phyloP scores from a whole-genome alignment of 805 yeast species.

The Wickerhamiella lipophila region DNA sequence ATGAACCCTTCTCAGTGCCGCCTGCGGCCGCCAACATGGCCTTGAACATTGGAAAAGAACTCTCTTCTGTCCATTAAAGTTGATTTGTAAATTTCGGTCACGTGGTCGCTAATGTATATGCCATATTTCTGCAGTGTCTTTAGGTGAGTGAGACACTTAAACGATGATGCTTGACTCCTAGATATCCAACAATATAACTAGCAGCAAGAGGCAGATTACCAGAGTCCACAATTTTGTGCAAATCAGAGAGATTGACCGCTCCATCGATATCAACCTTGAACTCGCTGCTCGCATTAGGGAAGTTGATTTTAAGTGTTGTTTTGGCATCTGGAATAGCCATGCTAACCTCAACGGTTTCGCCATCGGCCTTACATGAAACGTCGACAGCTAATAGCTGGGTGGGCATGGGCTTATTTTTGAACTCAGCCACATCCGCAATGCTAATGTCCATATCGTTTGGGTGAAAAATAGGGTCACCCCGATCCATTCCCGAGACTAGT shows the following conservation, averaged over 20 bases:
- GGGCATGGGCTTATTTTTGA: constrained; percentile 18
- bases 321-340: constrained; percentile 7
- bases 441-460: constrained; percentile 17
- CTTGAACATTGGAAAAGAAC: constrained; percentile 6
- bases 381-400: constrained; percentile 12
- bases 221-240: constrained; percentile 12
- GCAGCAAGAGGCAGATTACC: constrained; percentile 18
- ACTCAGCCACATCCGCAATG: constrained; percentile 21
- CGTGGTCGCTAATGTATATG: constrained; percentile 1
- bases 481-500: constrained; percentile 16
- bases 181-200: constrained; percentile 16
- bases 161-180: constrained; percentile 16
- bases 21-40: constrained; percentile 12
- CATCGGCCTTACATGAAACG: constrained; percentile 3
- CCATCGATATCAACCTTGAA: constrained; percentile 7
- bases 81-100: not conserved
- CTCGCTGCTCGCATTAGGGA: not conserved
- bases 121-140: not conserved
- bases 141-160: constrained; percentile 4
- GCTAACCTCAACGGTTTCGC: not conserved
- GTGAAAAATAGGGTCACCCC: constrained; percentile 14
- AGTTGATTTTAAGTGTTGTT: not conserved
- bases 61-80: not conserved
- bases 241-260: constrained; percentile 17
- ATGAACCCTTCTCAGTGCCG: constrained; percentile 3